Evolutionary conservation across 169 alveolate species (phyloP).

Genomic region (Plasmodium cynomolgi): DNA sequence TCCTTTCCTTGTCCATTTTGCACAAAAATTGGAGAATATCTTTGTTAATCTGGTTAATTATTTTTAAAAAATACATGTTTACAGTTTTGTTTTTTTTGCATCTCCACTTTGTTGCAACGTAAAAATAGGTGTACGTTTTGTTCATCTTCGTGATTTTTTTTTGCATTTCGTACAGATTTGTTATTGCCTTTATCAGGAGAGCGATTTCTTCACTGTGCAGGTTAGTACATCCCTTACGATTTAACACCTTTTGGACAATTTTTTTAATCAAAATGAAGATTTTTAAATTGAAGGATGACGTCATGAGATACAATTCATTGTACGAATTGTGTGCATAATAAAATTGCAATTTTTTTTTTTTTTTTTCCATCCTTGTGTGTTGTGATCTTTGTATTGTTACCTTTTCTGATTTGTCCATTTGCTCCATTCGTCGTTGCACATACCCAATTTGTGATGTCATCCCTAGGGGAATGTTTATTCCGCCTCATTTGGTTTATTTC

Average conservation of each 20-base stretch:
- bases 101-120: background rate
- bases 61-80: constrained; percentile 35
- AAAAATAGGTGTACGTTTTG: constrained; percentile 43
- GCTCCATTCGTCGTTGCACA: background rate
- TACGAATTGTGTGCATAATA: constrained; percentile 18
- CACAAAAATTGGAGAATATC: constrained; percentile 15
- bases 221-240: background rate
- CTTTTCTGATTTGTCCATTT: background rate
- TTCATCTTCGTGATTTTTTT: constrained; percentile 8
- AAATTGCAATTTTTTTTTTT: background rate
- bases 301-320: background rate
- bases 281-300: constrained; percentile 32
- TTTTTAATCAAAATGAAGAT: constrained; percentile 36
- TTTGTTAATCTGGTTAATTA: constrained; percentile 19
- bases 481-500: background rate
- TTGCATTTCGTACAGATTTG: constrained; percentile 25
- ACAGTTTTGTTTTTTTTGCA: constrained; percentile 23
- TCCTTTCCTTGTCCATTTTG: background rate
- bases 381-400: background rate
- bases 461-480: background rate
- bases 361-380: background rate
- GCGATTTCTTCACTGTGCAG: background rate
- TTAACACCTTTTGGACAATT: constrained; percentile 10
- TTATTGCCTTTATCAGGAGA: constrained; percentile 8
- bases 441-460: background rate